Evolutionary conservation across 2,329 filamentous ascomycete species (phyloP).

Genomic region (Penicillium sp.): DNA sequence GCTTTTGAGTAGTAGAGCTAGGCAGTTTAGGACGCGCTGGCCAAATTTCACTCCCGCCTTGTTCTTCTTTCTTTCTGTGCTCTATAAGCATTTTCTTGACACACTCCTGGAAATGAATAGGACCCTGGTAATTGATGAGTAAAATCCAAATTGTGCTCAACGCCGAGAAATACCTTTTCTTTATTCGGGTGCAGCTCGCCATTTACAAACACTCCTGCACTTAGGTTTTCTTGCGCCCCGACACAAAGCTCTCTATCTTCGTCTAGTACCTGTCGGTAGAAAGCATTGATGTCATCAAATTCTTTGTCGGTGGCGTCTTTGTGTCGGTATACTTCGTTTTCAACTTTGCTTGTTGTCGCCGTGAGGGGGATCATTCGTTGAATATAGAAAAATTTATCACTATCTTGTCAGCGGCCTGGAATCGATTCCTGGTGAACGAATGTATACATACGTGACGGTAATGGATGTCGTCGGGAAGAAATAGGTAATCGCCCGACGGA

Average conservation of each 20-base stretch:
- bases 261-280: constrained; percentile 66
- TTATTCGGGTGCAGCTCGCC: constrained; percentile 65
- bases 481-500: constrained; percentile 40
- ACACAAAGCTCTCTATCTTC: constrained; percentile 67
- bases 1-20: constrained; percentile 1
- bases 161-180: constrained; percentile 51
- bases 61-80: constrained; percentile 51
- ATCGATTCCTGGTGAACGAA: not conserved
- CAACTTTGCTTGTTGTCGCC: constrained; percentile 58
- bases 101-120: constrained; percentile 58
- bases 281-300: constrained; percentile 60
- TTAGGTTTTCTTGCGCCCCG: constrained; percentile 63
- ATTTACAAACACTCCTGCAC: constrained; percentile 64
- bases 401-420: constrained; percentile 20
- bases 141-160: not conserved
- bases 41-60: constrained; percentile 55
- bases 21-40: constrained; percentile 40
- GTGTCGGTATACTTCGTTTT: constrained; percentile 67
- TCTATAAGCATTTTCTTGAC: constrained; percentile 53
- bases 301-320: constrained; percentile 61
- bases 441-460: constrained; percentile 35
- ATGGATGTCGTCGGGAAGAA: constrained; percentile 36
- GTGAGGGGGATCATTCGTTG: constrained; percentile 63
- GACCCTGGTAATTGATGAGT: constrained; percentile 27
- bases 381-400: constrained; percentile 64